Evolutionary conservation across 441 rosid genomes (phyloP), one percentile per base, ranked within the genome.

Genomic region (Mallotus japonicus): DNA sequence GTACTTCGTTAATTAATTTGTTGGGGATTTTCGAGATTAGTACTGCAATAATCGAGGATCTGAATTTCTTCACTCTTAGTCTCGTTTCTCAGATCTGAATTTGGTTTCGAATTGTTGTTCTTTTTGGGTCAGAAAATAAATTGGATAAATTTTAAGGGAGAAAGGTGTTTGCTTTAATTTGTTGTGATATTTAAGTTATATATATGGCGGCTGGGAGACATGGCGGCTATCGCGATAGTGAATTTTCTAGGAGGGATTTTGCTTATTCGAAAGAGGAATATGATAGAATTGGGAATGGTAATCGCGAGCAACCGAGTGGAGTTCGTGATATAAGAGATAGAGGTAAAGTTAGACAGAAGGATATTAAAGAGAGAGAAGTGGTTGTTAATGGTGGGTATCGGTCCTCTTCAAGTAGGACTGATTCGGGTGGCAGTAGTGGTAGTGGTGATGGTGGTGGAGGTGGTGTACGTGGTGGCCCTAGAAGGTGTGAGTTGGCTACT

Each of bases 161-260:
- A 79, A 66, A 72, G 77, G 76, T 11, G 76, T 73, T 74, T 65
- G 54, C 62, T 54, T 73, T 65, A 72, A 1, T 75, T 62, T 53
- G 62, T 19, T 63, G 51, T 17, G 2, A 28, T 4, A 0, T 16
- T 15, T 15, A 15, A 53, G 4, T 6, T 17, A 63, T 55, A 70
- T 81, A 37, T 68, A 95, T 95, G 99, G 95, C 98, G 42, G 88
- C 94, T 78, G 94, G 97, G 85, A 90, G 89, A 79, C 90, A 85
- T 83, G 90, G 90, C 60, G 89, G 88, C 57, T 90, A 87, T 73
- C 82, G 86, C 16, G 95, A 87, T 80, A 84, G 81, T 42, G 98
- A 92, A 77, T 70, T 89, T 61, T 81, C 89, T 1, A 85, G 85
- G 80, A 78, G 78, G 72, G 91, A 83, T 20, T 82, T 78, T 75